Conservation (phyloP, 805 yeast genomes). For the Scheffersomyces stipitis region DNA sequence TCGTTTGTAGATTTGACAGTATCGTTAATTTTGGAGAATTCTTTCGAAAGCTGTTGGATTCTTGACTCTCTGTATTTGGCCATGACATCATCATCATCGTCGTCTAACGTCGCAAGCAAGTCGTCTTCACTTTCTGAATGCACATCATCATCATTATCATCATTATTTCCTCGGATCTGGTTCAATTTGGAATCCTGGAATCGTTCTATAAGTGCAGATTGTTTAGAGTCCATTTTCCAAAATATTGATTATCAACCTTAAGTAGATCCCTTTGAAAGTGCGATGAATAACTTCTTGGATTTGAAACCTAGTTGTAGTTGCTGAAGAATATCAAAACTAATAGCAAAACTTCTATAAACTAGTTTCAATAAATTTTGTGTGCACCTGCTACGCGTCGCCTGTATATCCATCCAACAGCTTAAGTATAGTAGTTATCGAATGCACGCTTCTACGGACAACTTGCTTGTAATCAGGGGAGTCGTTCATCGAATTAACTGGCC, state of each 20-base stretch:
- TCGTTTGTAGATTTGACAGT: slow-evolving; percentile 28
- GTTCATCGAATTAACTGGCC: too few relatives aligned
- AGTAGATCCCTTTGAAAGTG: too few relatives aligned
- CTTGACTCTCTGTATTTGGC: slow-evolving; percentile 61
- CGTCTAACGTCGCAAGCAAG: slow-evolving; percentile 36
- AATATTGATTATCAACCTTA: too few relatives aligned
- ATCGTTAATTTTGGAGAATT: slow-evolving; percentile 35
- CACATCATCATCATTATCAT: slow-evolving; percentile 35
- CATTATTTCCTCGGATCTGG: slow-evolving; percentile 19
- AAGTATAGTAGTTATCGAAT: not conserved
- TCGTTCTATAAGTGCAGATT: slow-evolving; percentile 37
- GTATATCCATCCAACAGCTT: not conserved
- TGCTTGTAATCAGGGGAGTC: too few relatives aligned
- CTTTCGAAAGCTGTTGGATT: slow-evolving; percentile 52
- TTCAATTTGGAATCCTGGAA: slow-evolving; percentile 44
- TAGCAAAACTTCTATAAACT: too few relatives aligned
- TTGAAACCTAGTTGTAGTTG: too few relatives aligned
- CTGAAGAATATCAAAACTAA: too few relatives aligned
- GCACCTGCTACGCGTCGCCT: slow-evolving; percentile 1
- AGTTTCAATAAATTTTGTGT: too few relatives aligned
- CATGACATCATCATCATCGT: slow-evolving; percentile 18
- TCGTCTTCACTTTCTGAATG: slow-evolving; percentile 34
- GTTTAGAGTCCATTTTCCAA: slow-evolving; percentile 32
- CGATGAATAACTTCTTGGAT: too few relatives aligned
- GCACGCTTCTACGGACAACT: not conserved